phyloP scores from a whole-genome alignment of 306 rosid species.

The Echinosophora koreensis region DNA sequence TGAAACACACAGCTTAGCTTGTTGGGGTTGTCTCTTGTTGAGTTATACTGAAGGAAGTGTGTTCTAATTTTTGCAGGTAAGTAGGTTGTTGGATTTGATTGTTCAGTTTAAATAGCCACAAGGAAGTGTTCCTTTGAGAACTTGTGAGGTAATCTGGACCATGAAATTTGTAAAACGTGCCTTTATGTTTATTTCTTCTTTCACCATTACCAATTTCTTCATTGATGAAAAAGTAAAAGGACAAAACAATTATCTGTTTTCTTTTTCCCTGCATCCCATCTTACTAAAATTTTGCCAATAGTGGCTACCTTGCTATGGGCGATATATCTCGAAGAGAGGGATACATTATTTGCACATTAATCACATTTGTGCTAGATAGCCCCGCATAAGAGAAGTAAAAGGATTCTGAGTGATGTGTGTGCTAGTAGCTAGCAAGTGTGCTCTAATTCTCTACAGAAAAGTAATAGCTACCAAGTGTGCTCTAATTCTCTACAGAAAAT shows the following conservation, averaged over 20 bases:
- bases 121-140: constrained; percentile 92
- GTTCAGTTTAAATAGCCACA: constrained; percentile 93
- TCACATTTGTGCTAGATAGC: constrained; percentile 14
- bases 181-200: too few relatives aligned
- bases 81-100: constrained; percentile 87
- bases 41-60: constrained; percentile 8
- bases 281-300: not conserved
- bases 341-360: not conserved
- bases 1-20: not conserved
- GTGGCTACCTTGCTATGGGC: not conserved
- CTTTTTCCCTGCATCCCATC: not conserved
- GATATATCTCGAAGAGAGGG: not conserved
- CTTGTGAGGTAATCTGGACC: constrained; percentile 70
- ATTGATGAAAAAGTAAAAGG: not conserved
- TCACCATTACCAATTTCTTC: too few relatives aligned
- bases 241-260: not conserved
- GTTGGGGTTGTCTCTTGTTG: not conserved
- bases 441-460: too few relatives aligned
- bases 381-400: constrained; percentile 14
- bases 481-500: not conserved
- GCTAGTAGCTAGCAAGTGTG: too few relatives aligned
- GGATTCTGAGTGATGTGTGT: too few relatives aligned
- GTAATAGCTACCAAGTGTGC: too few relatives aligned
- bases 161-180: too few relatives aligned
- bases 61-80: constrained; percentile 65